phyloP scores from a whole-genome alignment of 768 basidiomycete species.

The Amyloporia xantha region DNA sequence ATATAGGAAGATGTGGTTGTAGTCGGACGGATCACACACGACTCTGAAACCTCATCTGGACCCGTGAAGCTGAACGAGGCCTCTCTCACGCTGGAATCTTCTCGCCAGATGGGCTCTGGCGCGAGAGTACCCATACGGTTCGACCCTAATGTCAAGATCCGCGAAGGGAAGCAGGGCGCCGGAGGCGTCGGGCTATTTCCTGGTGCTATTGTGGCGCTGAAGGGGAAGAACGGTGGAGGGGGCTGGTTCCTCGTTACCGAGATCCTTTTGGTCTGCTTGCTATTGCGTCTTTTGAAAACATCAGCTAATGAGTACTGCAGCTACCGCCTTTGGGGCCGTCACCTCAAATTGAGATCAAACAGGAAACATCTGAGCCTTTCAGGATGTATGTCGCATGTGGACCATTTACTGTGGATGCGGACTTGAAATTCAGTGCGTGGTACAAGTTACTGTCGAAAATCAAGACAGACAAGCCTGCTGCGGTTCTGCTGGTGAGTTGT shows the following conservation, averaged over 20 bases:
- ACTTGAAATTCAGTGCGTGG: slow-evolving; percentile 73
- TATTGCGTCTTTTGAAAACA: not conserved
- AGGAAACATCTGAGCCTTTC: slow-evolving; percentile 41
- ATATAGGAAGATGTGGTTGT: slow-evolving; percentile 27
- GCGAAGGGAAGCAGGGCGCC: slow-evolving; percentile 54
- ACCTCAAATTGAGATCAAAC: slow-evolving; percentile 28
- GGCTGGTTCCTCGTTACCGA: slow-evolving; percentile 82
- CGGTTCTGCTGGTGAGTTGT: slow-evolving; percentile 63
- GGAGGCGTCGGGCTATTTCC: slow-evolving; percentile 77
- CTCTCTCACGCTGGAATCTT: slow-evolving; percentile 75
- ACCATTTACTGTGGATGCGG: slow-evolving; percentile 76
- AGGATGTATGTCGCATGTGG: slow-evolving; percentile 74
- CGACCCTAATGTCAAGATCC: slow-evolving; percentile 55
- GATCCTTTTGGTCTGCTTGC: slow-evolving; percentile 55
- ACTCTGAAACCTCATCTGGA: slow-evolving; percentile 52
- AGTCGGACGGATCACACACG: slow-evolving; percentile 32
- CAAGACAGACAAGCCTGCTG: slow-evolving; percentile 60
- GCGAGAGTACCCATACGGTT: slow-evolving; percentile 68
- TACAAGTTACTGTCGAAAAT: slow-evolving; percentile 53
- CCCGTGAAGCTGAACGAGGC: slow-evolving; percentile 65
- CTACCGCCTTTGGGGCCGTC: slow-evolving; percentile 30
- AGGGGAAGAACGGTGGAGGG: slow-evolving; percentile 87
- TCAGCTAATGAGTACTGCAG: slow-evolving; percentile 56
- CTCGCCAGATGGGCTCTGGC: slow-evolving; percentile 67
- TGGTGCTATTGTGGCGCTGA: slow-evolving; percentile 79